A percentile compares a stretch with the other conserved stretches of the same genome.
These are phyloP conservation scores for Cercis canadensis DNA, from an alignment of 306 rosid species.

Conservation along the genomic window DNA sequence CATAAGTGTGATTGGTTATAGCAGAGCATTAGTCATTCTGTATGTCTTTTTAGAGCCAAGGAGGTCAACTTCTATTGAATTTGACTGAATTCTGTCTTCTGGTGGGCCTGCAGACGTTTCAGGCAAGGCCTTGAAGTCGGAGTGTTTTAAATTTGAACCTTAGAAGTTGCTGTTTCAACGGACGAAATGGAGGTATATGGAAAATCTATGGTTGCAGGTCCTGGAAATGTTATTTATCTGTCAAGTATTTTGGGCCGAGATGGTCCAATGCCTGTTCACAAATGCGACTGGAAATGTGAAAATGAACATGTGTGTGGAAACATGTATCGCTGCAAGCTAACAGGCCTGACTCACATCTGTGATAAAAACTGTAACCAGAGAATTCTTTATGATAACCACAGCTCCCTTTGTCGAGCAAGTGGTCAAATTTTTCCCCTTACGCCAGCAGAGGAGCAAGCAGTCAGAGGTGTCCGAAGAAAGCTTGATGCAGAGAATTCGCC, in stretches of 20 bases:
- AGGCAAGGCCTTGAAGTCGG: conserved; percentile 49
- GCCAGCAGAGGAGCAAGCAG: conserved; percentile 75
- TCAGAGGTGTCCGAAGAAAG: conserved; percentile 86
- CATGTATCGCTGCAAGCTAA: conserved; percentile 91
- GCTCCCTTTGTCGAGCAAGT: conserved; percentile 89
- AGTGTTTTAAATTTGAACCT: conserved; percentile 50
- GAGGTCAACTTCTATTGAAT: conserved; percentile 38
- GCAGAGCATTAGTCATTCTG: conserved; percentile 7
- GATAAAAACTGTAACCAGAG: conserved; percentile 97
- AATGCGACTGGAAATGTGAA: conserved; percentile 96
- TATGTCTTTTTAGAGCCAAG: conserved; percentile 21
- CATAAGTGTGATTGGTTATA: background rate
- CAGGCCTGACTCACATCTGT: conserved; percentile 96
- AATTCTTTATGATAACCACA: conserved; percentile 93
- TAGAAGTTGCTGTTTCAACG: conserved; percentile 50
- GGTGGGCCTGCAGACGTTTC: conserved; percentile 65
- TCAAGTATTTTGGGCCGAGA: conserved; percentile 90
- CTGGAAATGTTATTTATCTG: conserved; percentile 87
- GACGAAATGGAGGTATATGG: conserved; percentile 84
- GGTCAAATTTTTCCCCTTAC: conserved; percentile 74
- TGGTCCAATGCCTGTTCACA: conserved; percentile 68
- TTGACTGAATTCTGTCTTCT: conserved; percentile 58
- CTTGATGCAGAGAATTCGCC: conserved; percentile 68
- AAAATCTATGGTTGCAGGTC: conserved; percentile 72
- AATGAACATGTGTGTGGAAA: conserved; percentile 92